phyloP scores from a whole-genome alignment of 768 basidiomycete species.

The Ramaria rubella region DNA sequence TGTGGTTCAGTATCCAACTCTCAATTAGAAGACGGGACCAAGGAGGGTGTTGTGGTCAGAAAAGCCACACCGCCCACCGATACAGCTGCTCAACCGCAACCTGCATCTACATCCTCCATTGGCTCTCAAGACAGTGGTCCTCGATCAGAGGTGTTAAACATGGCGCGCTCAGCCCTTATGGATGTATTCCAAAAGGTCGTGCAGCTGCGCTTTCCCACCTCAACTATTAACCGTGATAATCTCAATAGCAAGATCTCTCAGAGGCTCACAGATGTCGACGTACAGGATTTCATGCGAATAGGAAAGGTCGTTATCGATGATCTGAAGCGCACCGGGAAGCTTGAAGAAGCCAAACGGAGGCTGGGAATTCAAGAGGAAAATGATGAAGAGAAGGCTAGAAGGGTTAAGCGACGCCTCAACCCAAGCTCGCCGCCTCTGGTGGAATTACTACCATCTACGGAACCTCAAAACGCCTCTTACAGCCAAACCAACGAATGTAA shows the following conservation, averaged over 20 bases:
- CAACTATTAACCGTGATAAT: neutral
- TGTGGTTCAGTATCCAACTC: neutral
- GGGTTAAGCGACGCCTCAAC: neutral
- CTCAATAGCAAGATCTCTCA: neutral
- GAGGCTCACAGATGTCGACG: neutral
- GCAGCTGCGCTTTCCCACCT: neutral
- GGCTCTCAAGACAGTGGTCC: neutral
- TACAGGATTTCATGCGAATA: neutral
- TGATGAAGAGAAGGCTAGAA: neutral
- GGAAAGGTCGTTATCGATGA: slow-evolving; percentile 6
- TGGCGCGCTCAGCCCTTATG: neutral
- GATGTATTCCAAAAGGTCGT: neutral
- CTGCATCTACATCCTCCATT: neutral
- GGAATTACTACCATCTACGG: neutral
- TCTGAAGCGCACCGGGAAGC: neutral
- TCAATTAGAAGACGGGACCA: neutral
- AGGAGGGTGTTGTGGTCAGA: too few species aligned
- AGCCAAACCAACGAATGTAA: neutral
- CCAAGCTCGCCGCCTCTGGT: neutral
- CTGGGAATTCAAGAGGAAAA: neutral
- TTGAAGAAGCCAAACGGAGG: slow-evolving; percentile 5
- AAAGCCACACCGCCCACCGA: neutral
- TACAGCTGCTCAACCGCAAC: neutral
- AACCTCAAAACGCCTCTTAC: neutral
- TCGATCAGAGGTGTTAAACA: neutral